Evolutionary conservation across 1,284 basidiomycete species (phyloP), one percentile per base, ranked within the genome.

Genomic region (Heterobasidion irregulare): DNA sequence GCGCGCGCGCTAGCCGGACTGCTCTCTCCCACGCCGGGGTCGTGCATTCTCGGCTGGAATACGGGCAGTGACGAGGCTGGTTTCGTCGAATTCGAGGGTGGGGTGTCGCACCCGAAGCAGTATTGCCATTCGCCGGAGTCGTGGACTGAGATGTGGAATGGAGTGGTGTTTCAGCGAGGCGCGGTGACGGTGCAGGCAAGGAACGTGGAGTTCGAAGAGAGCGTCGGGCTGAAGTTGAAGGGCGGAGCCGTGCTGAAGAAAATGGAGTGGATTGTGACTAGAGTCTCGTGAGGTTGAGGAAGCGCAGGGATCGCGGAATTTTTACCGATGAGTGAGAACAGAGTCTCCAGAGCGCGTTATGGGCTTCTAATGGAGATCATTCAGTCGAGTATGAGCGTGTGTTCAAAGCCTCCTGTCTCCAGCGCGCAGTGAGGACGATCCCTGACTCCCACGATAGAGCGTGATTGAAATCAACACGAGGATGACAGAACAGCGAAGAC

Each of bases 1-100:
- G 76, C 72, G 5, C 61, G 61, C 12, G 64, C 59, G 10, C 58
- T 77, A 34, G 71, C 70, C 1, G 62, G 68, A 1, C 63, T 77
- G 6, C 67, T 72, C 18, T 66, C 66, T 13, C 60, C 68, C 0
- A 55, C 62, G 51, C 64, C 65, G 9, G 68, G 67, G 16, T 63
- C 66, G 35, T 53, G 67, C 19, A 64, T 70, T 32, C 68, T 70
- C 54, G 70, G 69, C 9, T 53, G 52, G 35, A 66, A 71, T 26
- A 18, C 47, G 41, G 52, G 51, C 13, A 33, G 53, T 16, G 47
- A 46, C 8, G 44, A 51, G 53, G 50, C 33, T 26, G 55, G 55
- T 6, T 6, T 50, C 32, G 5, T 15, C 13, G 26, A 44, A 7
- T 63, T 66, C 53, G 52, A 58, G 18, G 57, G 53, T 32, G n/a